Percentiles rank a stretch among this genome's conserved stretches.
phyloP scores from a whole-genome alignment of 371 early-diverging fungal genomes.

The Mortierella sp. region DNA sequence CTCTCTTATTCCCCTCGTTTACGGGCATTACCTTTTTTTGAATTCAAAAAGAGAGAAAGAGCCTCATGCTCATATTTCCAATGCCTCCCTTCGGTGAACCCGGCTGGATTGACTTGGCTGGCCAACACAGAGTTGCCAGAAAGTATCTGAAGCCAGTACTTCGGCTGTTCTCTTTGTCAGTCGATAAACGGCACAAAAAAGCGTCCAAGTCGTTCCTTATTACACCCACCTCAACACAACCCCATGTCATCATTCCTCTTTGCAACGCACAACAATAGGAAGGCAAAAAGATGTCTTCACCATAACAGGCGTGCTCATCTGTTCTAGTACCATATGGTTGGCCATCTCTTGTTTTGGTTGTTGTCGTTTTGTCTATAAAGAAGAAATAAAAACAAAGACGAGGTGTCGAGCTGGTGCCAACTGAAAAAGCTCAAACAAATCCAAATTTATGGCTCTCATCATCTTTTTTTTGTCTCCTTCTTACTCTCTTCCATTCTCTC shows the following conservation, averaged over 20 bases:
- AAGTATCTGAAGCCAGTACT: not conserved
- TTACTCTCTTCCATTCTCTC: not conserved
- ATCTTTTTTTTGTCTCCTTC: not conserved
- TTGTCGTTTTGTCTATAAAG: too few relatives aligned
- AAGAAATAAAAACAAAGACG: not conserved
- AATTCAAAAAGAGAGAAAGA: not conserved
- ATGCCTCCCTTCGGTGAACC: not conserved
- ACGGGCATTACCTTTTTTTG: too few relatives aligned
- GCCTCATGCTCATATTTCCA: not conserved
- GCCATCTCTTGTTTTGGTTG: not conserved
- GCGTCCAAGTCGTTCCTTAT: not conserved
- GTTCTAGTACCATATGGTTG: not conserved
- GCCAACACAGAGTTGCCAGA: not conserved
- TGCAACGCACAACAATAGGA: not conserved
- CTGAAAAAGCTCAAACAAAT: not conserved
- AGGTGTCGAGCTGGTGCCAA: not conserved
- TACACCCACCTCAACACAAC: not conserved
- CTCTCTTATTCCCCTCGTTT: too few relatives aligned
- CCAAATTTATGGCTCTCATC: constrained; percentile 6
- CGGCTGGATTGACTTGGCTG: not conserved
- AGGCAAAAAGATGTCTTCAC: not conserved
- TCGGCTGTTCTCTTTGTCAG: constrained; percentile 3
- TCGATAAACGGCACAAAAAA: not conserved
- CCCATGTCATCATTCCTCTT: not conserved
- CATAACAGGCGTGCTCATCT: not conserved